Percentiles rank a stretch among this genome's conserved stretches.
Conservation (phyloP, 2,329 filamentous ascomycete genomes). For the Chrysoporthe cubensis region DNA sequence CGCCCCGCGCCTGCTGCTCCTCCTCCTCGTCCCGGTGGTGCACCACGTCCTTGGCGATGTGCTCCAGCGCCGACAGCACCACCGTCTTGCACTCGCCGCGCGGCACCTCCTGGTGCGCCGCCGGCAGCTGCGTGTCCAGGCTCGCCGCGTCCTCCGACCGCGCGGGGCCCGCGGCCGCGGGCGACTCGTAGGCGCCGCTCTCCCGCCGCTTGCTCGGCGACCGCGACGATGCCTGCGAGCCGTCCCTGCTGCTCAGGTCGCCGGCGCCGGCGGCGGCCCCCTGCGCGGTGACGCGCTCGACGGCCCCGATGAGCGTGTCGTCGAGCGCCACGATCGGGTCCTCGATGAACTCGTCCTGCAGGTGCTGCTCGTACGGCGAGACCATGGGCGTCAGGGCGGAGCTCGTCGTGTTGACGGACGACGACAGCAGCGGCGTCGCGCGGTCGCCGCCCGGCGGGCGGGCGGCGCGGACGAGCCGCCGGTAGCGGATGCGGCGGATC, state of each 20-base stretch:
- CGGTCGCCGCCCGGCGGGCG: slow-evolving; percentile 31
- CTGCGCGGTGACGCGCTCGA: slow-evolving; percentile 68
- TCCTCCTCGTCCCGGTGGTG: slow-evolving; percentile 52
- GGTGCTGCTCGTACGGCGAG: slow-evolving; percentile 53
- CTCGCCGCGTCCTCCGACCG: slow-evolving; percentile 30
- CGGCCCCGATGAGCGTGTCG: slow-evolving; percentile 66
- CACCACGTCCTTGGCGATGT: slow-evolving; percentile 67
- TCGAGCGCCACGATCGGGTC: slow-evolving; percentile 68
- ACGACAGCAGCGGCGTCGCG: slow-evolving; percentile 34
- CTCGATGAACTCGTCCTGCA: slow-evolving; percentile 69
- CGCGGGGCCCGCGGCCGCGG: slow-evolving; percentile 20
- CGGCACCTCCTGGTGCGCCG: slow-evolving; percentile 59
- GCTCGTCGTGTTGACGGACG: slow-evolving; percentile 35
- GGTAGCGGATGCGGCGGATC: slow-evolving; percentile 68
- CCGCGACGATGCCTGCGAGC: slow-evolving; percentile 47
- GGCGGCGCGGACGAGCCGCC: slow-evolving; percentile 62
- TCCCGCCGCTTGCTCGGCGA: slow-evolving; percentile 48
- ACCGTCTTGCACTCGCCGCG: slow-evolving; percentile 70
- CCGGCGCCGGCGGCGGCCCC: slow-evolving; percentile 30
- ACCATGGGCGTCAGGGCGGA: slow-evolving; percentile 50
- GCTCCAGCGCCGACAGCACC: slow-evolving; percentile 69
- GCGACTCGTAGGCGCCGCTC: slow-evolving; percentile 40
- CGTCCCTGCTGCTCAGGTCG: slow-evolving; percentile 48
- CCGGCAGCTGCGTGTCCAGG: slow-evolving; percentile 32
- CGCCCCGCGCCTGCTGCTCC: slow-evolving; percentile 34